Conservation (phyloP, 768 basidiomycete species). For the Mycena belliarum region DNA sequence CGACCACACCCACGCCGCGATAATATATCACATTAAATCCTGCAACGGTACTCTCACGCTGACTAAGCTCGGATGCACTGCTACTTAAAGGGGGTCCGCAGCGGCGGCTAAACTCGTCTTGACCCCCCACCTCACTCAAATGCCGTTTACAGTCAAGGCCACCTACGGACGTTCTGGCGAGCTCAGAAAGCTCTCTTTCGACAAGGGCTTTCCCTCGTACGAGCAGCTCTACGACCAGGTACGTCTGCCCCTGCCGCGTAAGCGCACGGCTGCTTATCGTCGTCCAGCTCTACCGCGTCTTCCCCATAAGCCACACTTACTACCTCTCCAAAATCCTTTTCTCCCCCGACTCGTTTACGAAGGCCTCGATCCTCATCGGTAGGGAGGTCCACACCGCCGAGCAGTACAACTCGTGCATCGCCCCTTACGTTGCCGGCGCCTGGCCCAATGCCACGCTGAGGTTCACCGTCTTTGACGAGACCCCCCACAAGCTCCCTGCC, state of each 20-base stretch:
- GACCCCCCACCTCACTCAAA: too few relatives aligned
- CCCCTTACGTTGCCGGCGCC: slow-evolving; percentile 48
- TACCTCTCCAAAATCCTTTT: slow-evolving; percentile 71
- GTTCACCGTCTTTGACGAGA: slow-evolving; percentile 61
- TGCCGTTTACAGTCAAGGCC: slow-evolving; percentile 81
- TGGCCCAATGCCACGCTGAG: slow-evolving; percentile 63
- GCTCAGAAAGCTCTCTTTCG: slow-evolving; percentile 67
- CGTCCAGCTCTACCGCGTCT: slow-evolving; percentile 67
- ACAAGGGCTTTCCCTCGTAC: slow-evolving; percentile 64
- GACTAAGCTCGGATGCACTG: too few relatives aligned
- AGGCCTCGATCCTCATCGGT: slow-evolving; percentile 59
- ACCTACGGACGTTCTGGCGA: slow-evolving; percentile 58
- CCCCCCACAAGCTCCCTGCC: slow-evolving; percentile 37
- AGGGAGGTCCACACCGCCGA: slow-evolving; percentile 57
- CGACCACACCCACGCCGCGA: too few relatives aligned
- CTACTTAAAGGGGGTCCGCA: too few relatives aligned
- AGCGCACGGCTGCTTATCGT: slow-evolving; percentile 30
- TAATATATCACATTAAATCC: too few relatives aligned
- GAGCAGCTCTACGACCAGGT: slow-evolving; percentile 66
- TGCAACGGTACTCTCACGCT: too few relatives aligned
- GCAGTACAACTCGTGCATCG: slow-evolving; percentile 56
- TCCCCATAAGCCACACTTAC: slow-evolving; percentile 60
- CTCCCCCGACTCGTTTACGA: slow-evolving; percentile 58
- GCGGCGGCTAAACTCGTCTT: slow-evolving; percentile 1
- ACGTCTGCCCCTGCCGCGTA: slow-evolving; percentile 23